phyloP scores from a whole-genome alignment of 2,329 filamentous ascomycete species.

The Xylaria sp. region DNA sequence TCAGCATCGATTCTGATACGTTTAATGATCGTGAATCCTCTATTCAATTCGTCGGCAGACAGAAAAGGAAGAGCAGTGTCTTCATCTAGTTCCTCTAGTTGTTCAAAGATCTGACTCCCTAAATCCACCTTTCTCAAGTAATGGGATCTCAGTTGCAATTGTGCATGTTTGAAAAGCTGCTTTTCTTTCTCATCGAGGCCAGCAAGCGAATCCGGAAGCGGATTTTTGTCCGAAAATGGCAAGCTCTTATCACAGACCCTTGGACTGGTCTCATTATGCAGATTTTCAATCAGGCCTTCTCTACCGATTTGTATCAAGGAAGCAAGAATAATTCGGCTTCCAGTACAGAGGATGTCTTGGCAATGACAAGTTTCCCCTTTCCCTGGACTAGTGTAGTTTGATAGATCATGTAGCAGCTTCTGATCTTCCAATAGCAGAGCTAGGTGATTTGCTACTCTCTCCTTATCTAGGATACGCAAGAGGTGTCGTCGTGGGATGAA shows the following conservation, averaged over 20 bases:
- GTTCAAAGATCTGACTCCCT: background rate
- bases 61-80: slow-evolving; percentile 24
- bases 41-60: background rate
- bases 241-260: slow-evolving; percentile 11
- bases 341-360: slow-evolving; percentile 25
- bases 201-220: background rate
- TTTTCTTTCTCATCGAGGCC: slow-evolving; percentile 18
- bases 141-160: slow-evolving; percentile 18
- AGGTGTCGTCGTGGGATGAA: slow-evolving; percentile 23
- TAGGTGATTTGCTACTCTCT: slow-evolving; percentile 17
- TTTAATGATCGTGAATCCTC: background rate
- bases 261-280: background rate
- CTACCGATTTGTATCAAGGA: slow-evolving; percentile 20
- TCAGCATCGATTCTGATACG: slow-evolving; percentile 21
- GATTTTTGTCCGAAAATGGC: background rate
- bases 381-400: background rate
- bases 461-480: slow-evolving; percentile 3
- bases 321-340: slow-evolving; percentile 33
- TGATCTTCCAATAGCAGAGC: background rate
- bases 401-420: background rate
- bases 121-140: slow-evolving; percentile 10
- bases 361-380: background rate
- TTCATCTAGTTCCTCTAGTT: slow-evolving; percentile 21
- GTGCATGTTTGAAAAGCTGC: slow-evolving; percentile 20
- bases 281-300: slow-evolving; percentile 20